These are phyloP conservation scores for Ophiostoma australiae DNA, from an alignment of 2,329 filamentous ascomycete species.

Conservation along the genomic window DNA sequence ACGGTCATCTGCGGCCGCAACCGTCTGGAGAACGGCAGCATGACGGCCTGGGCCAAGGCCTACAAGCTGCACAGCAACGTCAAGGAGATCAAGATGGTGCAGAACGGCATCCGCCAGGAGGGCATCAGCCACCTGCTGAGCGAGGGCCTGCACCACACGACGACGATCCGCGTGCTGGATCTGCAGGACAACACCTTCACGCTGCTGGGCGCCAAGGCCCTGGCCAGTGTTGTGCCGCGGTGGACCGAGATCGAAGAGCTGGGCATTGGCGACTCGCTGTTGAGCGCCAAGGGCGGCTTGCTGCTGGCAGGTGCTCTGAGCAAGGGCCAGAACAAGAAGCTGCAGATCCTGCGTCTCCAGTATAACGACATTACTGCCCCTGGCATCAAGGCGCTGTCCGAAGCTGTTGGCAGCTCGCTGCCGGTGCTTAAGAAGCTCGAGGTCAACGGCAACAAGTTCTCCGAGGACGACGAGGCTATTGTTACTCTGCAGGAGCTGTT, in stretches of 20 bases:
- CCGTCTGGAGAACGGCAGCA: conserved; percentile 86
- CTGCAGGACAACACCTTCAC: conserved; percentile 98
- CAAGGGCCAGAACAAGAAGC: conserved; percentile 68
- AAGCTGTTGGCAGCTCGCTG: conserved; percentile 62
- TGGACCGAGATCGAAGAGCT: conserved; percentile 79
- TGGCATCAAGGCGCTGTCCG: conserved; percentile 65
- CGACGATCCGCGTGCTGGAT: conserved; percentile 69
- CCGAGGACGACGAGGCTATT: conserved; percentile 74
- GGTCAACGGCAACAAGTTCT: conserved; percentile 93
- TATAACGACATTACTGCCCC: conserved; percentile 88
- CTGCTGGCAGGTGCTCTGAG: conserved; percentile 68
- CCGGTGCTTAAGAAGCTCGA: conserved; percentile 80
- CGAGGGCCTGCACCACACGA: conserved; percentile 69
- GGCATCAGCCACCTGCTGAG: conserved; percentile 78
- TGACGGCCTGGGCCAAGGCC: conserved; percentile 88
- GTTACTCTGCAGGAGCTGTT: conserved; percentile 64
- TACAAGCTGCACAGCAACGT: conserved; percentile 79
- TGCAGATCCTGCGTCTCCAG: conserved; percentile 78
- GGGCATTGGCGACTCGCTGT: conserved; percentile 80
- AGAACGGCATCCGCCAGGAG: conserved; percentile 94
- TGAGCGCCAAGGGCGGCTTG: conserved; percentile 71
- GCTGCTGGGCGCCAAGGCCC: conserved; percentile 66
- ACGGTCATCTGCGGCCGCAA: conserved; percentile 98
- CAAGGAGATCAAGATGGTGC: conserved; percentile 90
- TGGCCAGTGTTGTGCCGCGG: conserved; percentile 66